Conservation (phyloP, 805 yeast species). For the Saturnispora galanensis region DNA sequence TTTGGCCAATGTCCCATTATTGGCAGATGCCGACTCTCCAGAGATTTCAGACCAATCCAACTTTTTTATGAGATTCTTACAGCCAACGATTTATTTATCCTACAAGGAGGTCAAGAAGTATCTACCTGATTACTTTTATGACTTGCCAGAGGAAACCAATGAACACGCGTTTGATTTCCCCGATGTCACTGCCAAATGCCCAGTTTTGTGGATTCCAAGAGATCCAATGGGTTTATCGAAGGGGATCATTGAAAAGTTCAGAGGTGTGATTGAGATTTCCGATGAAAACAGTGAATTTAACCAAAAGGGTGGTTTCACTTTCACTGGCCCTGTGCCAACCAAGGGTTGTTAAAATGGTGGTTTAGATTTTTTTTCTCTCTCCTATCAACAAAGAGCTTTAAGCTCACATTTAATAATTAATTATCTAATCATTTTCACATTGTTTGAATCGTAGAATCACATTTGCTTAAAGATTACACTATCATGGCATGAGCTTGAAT, state of each 20-base stretch:
- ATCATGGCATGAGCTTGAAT: too few relatives aligned
- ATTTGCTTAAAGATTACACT: too few relatives aligned
- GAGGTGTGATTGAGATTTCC: constrained; percentile 46
- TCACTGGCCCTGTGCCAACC: constrained; percentile 44
- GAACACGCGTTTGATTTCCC: constrained; percentile 72
- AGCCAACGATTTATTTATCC: constrained; percentile 45
- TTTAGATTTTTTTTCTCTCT: not conserved
- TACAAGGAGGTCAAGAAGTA: constrained; percentile 38
- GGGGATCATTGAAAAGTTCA: constrained; percentile 45
- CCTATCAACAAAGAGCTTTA: not conserved
- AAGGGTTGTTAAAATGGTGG: not conserved
- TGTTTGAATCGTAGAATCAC: not conserved
- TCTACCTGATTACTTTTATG: constrained; percentile 51
- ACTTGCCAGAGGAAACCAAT: constrained; percentile 36
- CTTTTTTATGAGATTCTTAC: constrained; percentile 35
- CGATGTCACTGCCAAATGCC: constrained; percentile 55
- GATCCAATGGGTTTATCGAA: constrained; percentile 80
- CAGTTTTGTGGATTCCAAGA: constrained; percentile 84
- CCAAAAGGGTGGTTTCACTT: constrained; percentile 37
- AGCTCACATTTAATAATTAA: not conserved
- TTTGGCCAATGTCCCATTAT: constrained; percentile 37
- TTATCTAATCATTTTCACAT: not conserved
- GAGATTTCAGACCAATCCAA: constrained; percentile 12
- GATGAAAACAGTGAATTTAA: constrained; percentile 60
- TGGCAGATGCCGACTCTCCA: constrained; percentile 54